phyloP scores from a whole-genome alignment of 352 stramenopile species.

The Phytophthora macrochlamydospora region DNA sequence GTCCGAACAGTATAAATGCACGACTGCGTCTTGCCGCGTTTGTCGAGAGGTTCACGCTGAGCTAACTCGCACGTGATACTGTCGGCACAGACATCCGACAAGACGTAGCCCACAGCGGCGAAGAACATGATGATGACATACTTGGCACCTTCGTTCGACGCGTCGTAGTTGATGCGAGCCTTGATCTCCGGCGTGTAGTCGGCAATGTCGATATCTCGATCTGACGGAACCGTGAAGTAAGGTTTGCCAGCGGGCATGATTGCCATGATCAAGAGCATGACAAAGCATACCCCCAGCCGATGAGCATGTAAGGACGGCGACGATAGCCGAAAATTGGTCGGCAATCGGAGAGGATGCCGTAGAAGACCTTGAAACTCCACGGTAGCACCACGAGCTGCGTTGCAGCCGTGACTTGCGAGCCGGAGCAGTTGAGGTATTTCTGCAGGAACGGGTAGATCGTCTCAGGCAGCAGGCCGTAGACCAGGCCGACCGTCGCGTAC shows the following conservation, averaged over 20 bases:
- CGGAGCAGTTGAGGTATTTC: constrained; percentile 45
- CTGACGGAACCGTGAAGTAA: constrained; percentile 38
- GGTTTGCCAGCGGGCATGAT: constrained; percentile 43
- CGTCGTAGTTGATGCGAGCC: constrained; percentile 38
- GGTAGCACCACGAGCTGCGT: constrained; percentile 37
- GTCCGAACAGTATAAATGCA: constrained; percentile 50
- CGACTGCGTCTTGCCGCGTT: constrained; percentile 45
- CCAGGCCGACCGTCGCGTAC: constrained; percentile 42
- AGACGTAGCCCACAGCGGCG: constrained; percentile 72
- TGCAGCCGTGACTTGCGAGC: constrained; percentile 41
- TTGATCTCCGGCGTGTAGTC: constrained; percentile 29
- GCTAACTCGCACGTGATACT: constrained; percentile 44
- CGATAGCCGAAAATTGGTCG: constrained; percentile 49
- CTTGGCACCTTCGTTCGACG: constrained; percentile 34
- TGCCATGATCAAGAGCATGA: constrained; percentile 50
- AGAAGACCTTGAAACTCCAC: constrained; percentile 19
- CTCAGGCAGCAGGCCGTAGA: constrained; percentile 41
- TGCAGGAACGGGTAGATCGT: constrained; percentile 52
- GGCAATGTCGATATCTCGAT: constrained; percentile 14
- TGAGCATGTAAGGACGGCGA: constrained; percentile 47
- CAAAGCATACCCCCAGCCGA: constrained; percentile 42
- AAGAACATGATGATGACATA: constrained; percentile 78
- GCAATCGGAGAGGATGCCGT: constrained; percentile 37
- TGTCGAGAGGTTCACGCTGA: constrained; percentile 42
- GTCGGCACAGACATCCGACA: constrained; percentile 74